Percentiles rank a stretch among this genome's conserved stretches.
Conservation (phyloP, 371 early-diverging fungal species). For the Thermomucor indicae-seudaticae region DNA sequence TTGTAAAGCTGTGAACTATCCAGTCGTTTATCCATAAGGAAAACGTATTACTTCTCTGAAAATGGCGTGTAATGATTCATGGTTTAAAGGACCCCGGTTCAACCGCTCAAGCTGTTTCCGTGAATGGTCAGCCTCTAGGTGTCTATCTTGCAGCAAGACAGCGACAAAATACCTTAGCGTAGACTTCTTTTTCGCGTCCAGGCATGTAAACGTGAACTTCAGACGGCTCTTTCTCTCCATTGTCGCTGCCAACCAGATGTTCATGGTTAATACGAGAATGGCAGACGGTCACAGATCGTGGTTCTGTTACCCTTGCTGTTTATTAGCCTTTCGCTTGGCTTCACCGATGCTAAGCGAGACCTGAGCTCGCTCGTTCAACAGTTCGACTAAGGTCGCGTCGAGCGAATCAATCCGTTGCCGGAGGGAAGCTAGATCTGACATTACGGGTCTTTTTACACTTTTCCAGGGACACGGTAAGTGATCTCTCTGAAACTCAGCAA, state of each 20-base stretch:
- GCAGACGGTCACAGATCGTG: background rate
- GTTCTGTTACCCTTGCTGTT: too few species aligned
- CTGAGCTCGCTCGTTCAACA: constrained; percentile 85
- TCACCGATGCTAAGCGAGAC: constrained; percentile 82
- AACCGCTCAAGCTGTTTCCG: constrained; percentile 44
- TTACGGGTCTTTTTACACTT: too few species aligned
- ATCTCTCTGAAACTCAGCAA: too few species aligned
- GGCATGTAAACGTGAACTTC: constrained; percentile 65
- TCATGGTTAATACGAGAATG: background rate
- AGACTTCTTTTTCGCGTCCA: constrained; percentile 61
- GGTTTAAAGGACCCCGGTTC: constrained; percentile 78
- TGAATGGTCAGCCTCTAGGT: constrained; percentile 10
- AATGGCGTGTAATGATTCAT: constrained; percentile 76
- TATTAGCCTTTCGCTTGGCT: constrained; percentile 55
- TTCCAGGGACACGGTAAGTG: too few species aligned
- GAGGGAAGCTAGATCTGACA: constrained; percentile 46
- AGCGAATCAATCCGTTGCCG: constrained; percentile 75
- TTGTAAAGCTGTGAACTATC: background rate
- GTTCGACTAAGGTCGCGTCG: constrained; percentile 69
- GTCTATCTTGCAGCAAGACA: background rate
- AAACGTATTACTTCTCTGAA: constrained; percentile 65
- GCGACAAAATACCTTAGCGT: constrained; percentile 47
- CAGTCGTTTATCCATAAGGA: background rate
- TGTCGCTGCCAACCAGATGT: background rate
- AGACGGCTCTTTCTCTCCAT: background rate